These are phyloP conservation scores for Arabidopsis hybrid DNA, from an alignment of 441 rosid species.

Conservation along the genomic window DNA sequence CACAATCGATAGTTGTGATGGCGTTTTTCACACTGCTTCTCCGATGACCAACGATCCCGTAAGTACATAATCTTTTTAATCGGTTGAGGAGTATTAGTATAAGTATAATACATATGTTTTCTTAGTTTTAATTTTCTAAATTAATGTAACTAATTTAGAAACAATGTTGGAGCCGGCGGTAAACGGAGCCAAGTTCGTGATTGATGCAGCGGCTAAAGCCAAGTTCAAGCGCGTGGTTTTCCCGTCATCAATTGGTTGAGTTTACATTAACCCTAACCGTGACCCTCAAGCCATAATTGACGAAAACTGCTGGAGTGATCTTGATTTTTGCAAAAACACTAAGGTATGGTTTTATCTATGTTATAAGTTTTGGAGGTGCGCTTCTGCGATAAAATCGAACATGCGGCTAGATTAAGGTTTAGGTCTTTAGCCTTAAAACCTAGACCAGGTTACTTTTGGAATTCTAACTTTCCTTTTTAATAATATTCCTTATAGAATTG, in stretches of 20 bases:
- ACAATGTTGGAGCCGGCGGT: conserved; percentile 98
- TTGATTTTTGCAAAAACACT: conserved; percentile 86
- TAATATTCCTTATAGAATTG: conserved; percentile 58
- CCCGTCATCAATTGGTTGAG: conserved; percentile 90
- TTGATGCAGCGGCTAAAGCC: conserved; percentile 79
- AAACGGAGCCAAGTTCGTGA: conserved; percentile 77
- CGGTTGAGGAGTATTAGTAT: background rate
- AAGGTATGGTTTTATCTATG: conserved; percentile 49
- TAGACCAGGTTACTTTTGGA: too few species aligned
- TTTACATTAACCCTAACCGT: conserved; percentile 88
- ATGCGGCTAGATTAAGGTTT: background rate
- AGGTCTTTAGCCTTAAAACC: background rate
- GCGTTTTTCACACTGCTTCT: conserved; percentile 90
- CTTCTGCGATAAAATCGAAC: background rate
- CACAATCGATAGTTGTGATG: conserved; percentile 79
- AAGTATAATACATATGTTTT: conserved; percentile 13
- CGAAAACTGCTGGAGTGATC: conserved; percentile 94
- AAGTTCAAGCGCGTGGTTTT: conserved; percentile 77
- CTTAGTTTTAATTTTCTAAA: background rate
- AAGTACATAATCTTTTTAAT: conserved; percentile 18
- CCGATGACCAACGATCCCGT: conserved; percentile 94
- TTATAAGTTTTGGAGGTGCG: background rate
- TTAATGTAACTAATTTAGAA: conserved; percentile 47
- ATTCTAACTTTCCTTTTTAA: background rate
- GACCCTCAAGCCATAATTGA: conserved; percentile 73